Evolutionary conservation across 371 early-diverging fungal species (phyloP).

Genomic region (Nosema muscidifuracis): DNA sequence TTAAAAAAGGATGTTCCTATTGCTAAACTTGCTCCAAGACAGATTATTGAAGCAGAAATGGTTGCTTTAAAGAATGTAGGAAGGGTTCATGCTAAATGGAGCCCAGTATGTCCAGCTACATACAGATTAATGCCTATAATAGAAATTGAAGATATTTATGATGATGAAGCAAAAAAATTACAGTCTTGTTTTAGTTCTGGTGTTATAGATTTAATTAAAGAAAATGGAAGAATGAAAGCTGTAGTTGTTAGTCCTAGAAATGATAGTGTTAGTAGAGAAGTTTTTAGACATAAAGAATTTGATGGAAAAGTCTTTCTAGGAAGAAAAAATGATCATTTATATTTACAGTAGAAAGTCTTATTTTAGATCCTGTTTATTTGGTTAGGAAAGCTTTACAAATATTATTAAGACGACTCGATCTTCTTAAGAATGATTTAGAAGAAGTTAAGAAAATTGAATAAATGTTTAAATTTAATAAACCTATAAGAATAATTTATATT

Average conservation of each 20-base stretch:
- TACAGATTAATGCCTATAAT: slow-evolving; percentile 87
- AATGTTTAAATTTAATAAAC: too few species aligned
- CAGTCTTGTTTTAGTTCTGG: slow-evolving; percentile 78
- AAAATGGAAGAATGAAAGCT: slow-evolving; percentile 67
- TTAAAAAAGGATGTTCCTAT: slow-evolving; percentile 80
- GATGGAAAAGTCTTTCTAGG: slow-evolving; percentile 77
- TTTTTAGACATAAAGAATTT: slow-evolving; percentile 81
- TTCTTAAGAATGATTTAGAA: slow-evolving; percentile 36
- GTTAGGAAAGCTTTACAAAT: slow-evolving; percentile 42
- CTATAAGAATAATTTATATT: too few species aligned
- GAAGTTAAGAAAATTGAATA: not conserved
- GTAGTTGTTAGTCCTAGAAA: slow-evolving; percentile 79
- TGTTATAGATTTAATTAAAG: slow-evolving; percentile 72
- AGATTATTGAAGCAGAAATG: slow-evolving; percentile 77
- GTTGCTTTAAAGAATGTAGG: slow-evolving; percentile 85
- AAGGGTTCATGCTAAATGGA: slow-evolving; percentile 92
- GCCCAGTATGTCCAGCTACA: slow-evolving; percentile 76
- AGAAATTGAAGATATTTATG: slow-evolving; percentile 73
- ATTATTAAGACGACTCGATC: slow-evolving; percentile 29
- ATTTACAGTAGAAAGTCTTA: slow-evolving; percentile 62
- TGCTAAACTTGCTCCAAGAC: slow-evolving; percentile 85
- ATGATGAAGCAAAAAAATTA: slow-evolving; percentile 76
- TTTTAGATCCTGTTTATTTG: slow-evolving; percentile 47
- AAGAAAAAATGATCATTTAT: slow-evolving; percentile 84
- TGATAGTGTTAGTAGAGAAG: slow-evolving; percentile 88